Evolutionary conservation across 495 filamentous ascomycete species (phyloP).

Genomic region (Baudoinia panamericana): DNA sequence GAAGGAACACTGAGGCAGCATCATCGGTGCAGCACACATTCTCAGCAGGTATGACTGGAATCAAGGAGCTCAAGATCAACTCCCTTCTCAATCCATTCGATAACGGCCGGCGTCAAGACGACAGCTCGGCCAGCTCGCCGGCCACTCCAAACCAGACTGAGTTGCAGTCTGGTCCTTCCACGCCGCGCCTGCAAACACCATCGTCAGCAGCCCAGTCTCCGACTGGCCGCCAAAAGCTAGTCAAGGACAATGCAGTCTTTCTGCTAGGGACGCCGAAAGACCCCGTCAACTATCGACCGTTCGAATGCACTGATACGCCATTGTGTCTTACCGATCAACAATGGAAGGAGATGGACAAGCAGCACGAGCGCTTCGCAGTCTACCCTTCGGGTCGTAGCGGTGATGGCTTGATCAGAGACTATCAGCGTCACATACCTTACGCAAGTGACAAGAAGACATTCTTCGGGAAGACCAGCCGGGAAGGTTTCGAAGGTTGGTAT

Average conservation of each 20-base stretch:
- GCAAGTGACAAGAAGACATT: constrained; percentile 86
- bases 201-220: not conserved
- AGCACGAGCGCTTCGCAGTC: constrained; percentile 48
- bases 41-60: not conserved
- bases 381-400: constrained; percentile 39
- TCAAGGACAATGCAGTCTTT: constrained; percentile 16
- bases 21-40: not conserved
- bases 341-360: constrained; percentile 39
- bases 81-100: constrained; percentile 13
- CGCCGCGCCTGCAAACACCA: constrained; percentile 1
- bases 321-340: constrained; percentile 21
- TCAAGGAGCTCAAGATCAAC: constrained; percentile 16
- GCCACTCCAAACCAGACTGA: constrained; percentile 12
- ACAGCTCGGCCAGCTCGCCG: constrained; percentile 7
- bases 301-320: constrained; percentile 10
- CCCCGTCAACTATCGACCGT: constrained; percentile 15
- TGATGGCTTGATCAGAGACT: constrained; percentile 50
- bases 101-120: not conserved
- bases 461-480: constrained; percentile 66
- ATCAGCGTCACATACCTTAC: constrained; percentile 73
- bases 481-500: constrained; percentile 70
- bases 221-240: constrained; percentile 7
- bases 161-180: constrained; percentile 1
- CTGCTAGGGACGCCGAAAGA: constrained; percentile 4
- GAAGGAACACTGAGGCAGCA: not conserved